These are phyloP conservation scores for Cyclostephanos invisitatus DNA, from an alignment of 108 stramenopile genomes.

Conservation along the genomic window DNA sequence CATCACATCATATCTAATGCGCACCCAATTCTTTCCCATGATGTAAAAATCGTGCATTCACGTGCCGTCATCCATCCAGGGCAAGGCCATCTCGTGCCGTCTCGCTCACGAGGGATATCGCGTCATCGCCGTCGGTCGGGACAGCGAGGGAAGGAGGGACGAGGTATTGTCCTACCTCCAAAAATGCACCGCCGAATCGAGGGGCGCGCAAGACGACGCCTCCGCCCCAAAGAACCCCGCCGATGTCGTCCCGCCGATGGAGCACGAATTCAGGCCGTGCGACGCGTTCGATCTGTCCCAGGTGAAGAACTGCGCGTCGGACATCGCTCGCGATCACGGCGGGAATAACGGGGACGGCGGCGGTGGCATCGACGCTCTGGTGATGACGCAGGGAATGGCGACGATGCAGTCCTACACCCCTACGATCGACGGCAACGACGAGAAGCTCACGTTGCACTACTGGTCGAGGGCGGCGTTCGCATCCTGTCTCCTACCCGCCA, in stretches of 20 bases:
- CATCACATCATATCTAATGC: too few relatives aligned
- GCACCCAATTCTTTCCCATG: too few relatives aligned
- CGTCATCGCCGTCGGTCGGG: slow-evolving; percentile 47
- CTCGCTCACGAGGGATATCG: slow-evolving; percentile 48
- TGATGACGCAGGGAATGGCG: slow-evolving; percentile 77
- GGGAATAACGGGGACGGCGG: neutral
- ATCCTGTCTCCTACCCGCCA: slow-evolving; percentile 29
- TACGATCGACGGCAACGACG: slow-evolving; percentile 61
- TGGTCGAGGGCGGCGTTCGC: slow-evolving; percentile 49
- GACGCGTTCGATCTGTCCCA: slow-evolving; percentile 51
- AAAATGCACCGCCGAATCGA: slow-evolving; percentile 6
- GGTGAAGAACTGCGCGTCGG: slow-evolving; percentile 43
- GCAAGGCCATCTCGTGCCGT: slow-evolving; percentile 46
- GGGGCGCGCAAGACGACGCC: neutral
- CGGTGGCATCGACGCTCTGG: slow-evolving; percentile 50
- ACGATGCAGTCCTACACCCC: slow-evolving; percentile 57
- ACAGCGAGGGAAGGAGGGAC: slow-evolving; percentile 22
- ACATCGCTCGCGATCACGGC: slow-evolving; percentile 23
- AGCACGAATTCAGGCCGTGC: slow-evolving; percentile 47
- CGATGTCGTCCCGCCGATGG: neutral
- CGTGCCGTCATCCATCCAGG: neutral
- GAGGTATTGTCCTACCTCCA: slow-evolving; percentile 25
- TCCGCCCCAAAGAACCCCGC: too few relatives aligned
- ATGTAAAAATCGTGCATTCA: too few relatives aligned
- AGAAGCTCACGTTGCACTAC: slow-evolving; percentile 55